phyloP scores from a whole-genome alignment of 352 stramenopile species.

The Pythium volutum region DNA sequence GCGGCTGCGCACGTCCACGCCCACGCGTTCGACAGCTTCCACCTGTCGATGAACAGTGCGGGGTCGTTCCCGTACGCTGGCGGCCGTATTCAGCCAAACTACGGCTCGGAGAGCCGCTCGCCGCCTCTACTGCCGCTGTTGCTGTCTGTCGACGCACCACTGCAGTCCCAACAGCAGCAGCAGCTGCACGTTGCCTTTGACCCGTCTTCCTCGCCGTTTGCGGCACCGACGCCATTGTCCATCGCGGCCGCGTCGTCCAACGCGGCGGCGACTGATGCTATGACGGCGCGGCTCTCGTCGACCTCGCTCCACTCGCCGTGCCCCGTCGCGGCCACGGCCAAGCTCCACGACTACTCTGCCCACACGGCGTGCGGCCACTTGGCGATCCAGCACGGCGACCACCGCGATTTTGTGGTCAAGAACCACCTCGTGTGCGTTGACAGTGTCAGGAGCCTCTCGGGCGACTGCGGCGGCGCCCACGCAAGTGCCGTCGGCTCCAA shows the following conservation, averaged over 20 bases:
- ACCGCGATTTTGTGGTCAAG: constrained; percentile 79
- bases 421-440: constrained; percentile 81
- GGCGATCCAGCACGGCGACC: constrained; percentile 74
- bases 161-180: no score
- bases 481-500: constrained; percentile 9
- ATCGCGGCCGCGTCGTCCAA: not conserved
- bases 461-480: constrained; percentile 23
- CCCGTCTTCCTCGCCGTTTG: not conserved
- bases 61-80: not conserved
- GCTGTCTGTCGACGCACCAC: no score
- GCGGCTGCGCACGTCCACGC: constrained; percentile 2
- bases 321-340: constrained; percentile 27
- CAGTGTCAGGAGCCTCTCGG: constrained; percentile 54
- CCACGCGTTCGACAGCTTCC: not conserved
- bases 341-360: constrained; percentile 50
- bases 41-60: not conserved
- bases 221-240: not conserved
- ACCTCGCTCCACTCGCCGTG: constrained; percentile 12
- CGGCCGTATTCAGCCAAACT: not conserved
- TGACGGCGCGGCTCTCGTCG: constrained; percentile 2
- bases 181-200: not conserved
- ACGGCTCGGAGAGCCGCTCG: not conserved
- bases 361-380: constrained; percentile 73
- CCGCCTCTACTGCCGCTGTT: no score
- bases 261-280: not conserved